Conservation (phyloP, 2,329 filamentous ascomycete genomes). For the Diplodia intermedia region DNA sequence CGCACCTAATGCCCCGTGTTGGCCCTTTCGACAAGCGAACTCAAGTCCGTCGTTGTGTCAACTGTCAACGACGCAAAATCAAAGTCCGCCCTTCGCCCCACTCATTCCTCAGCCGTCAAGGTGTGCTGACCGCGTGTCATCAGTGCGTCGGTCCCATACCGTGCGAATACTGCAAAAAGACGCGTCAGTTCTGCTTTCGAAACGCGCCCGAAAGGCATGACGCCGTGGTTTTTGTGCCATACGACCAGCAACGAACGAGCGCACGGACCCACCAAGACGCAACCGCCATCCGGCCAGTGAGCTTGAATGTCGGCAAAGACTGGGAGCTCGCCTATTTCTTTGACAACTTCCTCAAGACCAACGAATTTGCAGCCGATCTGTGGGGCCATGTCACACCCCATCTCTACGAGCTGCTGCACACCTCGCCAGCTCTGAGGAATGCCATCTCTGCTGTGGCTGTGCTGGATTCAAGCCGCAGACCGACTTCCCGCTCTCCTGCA, state of each 20-base stretch:
- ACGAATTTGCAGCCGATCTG: constrained; percentile 10
- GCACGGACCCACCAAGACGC: not conserved
- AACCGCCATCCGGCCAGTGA: not conserved
- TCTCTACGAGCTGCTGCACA: not conserved
- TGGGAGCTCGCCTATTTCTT: constrained; percentile 19
- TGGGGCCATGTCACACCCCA: not conserved
- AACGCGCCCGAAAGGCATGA: not conserved
- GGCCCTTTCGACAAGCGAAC: constrained; percentile 30
- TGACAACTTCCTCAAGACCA: constrained; percentile 10
- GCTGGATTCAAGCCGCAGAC: constrained; percentile 5
- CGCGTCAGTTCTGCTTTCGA: constrained; percentile 14
- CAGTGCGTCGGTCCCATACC: constrained; percentile 4
- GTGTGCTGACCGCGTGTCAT: not conserved
- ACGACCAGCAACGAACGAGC: too few relatives aligned
- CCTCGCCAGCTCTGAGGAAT: not conserved
- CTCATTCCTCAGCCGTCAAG: too few relatives aligned
- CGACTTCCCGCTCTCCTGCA: not conserved
- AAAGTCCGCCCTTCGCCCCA: not conserved
- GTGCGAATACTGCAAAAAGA: constrained; percentile 23
- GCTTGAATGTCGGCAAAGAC: not conserved
- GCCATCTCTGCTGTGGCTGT: not conserved
- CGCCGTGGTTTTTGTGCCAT: not conserved
- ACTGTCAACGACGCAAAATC: constrained; percentile 23
- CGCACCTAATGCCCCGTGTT: not conserved
- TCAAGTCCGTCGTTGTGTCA: constrained; percentile 12